These are phyloP conservation scores for Penicillium verrucosum DNA, from an alignment of 2,329 filamentous ascomycete species.

Conservation along the genomic window DNA sequence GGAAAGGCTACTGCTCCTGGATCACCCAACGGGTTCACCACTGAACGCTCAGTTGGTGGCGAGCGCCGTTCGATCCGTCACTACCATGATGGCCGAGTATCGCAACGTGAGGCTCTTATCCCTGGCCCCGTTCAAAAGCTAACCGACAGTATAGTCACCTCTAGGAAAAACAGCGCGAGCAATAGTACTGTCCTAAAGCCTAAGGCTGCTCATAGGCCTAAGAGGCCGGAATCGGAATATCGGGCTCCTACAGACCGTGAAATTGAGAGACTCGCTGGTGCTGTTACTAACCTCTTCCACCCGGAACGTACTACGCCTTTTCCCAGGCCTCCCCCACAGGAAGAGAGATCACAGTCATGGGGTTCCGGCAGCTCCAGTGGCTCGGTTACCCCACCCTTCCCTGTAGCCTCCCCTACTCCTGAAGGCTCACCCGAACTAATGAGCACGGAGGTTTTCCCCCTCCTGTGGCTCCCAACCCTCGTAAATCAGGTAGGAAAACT, in stretches of 20 bases:
- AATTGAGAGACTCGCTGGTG: background rate
- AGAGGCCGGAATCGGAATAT: background rate
- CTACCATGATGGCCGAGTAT: background rate
- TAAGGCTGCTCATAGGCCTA: background rate
- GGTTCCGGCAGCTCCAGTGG: background rate
- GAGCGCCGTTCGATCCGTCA: slow-evolving; percentile 1
- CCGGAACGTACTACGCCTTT: background rate
- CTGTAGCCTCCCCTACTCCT: background rate
- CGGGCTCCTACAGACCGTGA: background rate
- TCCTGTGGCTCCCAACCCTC: background rate
- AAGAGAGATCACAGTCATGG: too few species aligned
- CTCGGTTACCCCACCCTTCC: background rate
- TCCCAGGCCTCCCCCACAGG: too few species aligned
- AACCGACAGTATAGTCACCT: background rate
- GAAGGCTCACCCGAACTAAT: background rate
- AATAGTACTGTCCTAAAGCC: too few species aligned
- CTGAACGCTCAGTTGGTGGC: background rate
- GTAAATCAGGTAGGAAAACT: background rate
- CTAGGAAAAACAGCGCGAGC: background rate
- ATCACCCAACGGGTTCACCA: background rate
- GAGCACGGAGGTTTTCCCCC: background rate
- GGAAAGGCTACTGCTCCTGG: background rate
- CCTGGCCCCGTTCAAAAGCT: background rate
- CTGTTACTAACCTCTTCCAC: background rate
- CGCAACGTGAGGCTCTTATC: background rate